phyloP scores from a whole-genome alignment of 2,329 filamentous ascomycete genomes.

The Aureobasidium sp. region DNA sequence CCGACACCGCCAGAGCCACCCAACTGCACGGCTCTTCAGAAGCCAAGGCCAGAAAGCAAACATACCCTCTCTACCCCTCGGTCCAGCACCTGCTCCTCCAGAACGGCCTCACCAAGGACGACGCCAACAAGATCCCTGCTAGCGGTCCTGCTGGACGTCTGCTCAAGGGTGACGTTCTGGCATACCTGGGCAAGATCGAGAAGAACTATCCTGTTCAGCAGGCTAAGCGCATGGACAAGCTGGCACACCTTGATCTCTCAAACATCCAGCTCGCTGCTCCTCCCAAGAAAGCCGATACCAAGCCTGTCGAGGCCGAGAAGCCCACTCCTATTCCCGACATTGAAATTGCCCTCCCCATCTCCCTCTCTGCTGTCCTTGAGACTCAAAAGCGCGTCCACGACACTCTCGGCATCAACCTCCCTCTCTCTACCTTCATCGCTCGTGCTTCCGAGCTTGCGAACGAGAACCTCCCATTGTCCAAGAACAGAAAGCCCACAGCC shows the following conservation, averaged over 20 bases:
- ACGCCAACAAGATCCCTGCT: slow-evolving; percentile 73
- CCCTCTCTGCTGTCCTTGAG: slow-evolving; percentile 68
- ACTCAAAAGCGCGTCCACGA: slow-evolving; percentile 74
- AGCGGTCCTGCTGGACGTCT: slow-evolving; percentile 83
- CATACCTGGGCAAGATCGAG: slow-evolving; percentile 74
- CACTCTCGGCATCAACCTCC: slow-evolving; percentile 70
- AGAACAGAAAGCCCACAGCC: slow-evolving; percentile 58
- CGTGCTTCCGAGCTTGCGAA: slow-evolving; percentile 84
- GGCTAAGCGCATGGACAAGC: slow-evolving; percentile 64
- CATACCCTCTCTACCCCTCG: slow-evolving; percentile 71
- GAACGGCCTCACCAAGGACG: slow-evolving; percentile 67
- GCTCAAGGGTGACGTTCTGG: slow-evolving; percentile 91
- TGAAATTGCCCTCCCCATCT: slow-evolving; percentile 66
- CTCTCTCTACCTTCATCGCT: slow-evolving; percentile 78
- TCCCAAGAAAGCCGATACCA: slow-evolving; percentile 40
- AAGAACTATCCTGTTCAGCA: slow-evolving; percentile 63
- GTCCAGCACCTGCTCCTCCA: slow-evolving; percentile 74
- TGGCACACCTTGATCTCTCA: slow-evolving; percentile 81
- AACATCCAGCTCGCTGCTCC: slow-evolving; percentile 75
- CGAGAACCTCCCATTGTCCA: slow-evolving; percentile 67
- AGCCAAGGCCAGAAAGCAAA: slow-evolving; percentile 46
- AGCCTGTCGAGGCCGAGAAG: slow-evolving; percentile 37
- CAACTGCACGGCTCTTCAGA: slow-evolving; percentile 16
- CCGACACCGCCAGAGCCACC: slow-evolving; percentile 16
- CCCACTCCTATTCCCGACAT: slow-evolving; percentile 42